Evolutionary conservation across 768 basidiomycete genomes (phyloP).

Genomic region (Cystofilobasidium bisporidii): DNA sequence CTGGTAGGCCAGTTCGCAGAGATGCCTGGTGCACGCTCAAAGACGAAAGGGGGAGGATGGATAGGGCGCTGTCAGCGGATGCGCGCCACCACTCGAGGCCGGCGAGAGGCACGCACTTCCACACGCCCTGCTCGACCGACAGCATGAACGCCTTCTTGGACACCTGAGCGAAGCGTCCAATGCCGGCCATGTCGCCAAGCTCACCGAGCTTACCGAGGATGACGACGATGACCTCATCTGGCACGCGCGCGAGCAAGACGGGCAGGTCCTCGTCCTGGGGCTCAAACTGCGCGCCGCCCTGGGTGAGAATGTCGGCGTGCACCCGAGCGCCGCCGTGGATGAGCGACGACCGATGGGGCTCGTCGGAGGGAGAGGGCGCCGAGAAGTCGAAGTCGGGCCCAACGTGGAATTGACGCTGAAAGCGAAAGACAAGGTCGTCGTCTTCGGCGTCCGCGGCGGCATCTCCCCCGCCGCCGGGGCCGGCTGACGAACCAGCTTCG

Average conservation of each 20-base stretch:
- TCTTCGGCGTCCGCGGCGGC: neutral
- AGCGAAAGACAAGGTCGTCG: constrained; percentile 10
- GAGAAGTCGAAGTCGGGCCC: constrained; percentile 15
- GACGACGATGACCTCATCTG: constrained; percentile 16
- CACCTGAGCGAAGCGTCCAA: constrained; percentile 8
- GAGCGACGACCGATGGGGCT: constrained; percentile 13
- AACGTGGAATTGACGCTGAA: constrained; percentile 16
- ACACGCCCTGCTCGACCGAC: constrained; percentile 12
- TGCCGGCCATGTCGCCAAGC: constrained; percentile 5
- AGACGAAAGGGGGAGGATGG: too few species aligned
- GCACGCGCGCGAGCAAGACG: neutral
- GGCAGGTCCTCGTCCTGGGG: constrained; percentile 7
- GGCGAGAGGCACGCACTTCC: constrained; percentile 12
- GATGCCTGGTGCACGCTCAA: neutral
- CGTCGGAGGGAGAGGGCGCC: neutral
- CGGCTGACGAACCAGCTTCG: neutral
- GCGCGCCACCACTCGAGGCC: neutral
- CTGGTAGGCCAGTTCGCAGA: constrained; percentile 17
- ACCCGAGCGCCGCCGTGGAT: neutral
- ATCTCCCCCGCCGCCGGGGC: too few species aligned
- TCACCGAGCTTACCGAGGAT: constrained; percentile 3
- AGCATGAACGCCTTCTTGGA: constrained; percentile 24
- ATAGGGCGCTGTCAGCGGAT: neutral
- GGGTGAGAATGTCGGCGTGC: neutral
- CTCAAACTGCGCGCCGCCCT: neutral